Evolutionary conservation across 2,329 filamentous ascomycete species (phyloP), one percentile per base, ranked within the genome.

Genomic region (Bipolaris zeicola): DNA sequence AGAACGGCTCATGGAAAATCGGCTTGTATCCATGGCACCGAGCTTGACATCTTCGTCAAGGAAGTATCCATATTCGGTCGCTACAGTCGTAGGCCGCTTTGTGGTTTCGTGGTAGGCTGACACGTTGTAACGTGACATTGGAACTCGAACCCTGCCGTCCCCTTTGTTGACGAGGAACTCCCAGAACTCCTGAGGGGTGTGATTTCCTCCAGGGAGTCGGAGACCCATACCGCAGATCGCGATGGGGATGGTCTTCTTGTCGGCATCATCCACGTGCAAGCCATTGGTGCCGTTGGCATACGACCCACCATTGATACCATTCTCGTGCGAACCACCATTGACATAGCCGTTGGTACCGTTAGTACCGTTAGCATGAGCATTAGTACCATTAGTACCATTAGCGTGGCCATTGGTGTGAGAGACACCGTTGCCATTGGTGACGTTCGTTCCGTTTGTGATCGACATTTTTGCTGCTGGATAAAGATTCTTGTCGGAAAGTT

Each of bases 151-250:
- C 18, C 43, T 33, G 2, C 31, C 58, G 18, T 53, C 49, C 5
- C 49, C 13, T 11, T 37, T 22, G 20, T 42, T 26, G 2, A 43
- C 6, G 8, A 72, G 61, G 26, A 77, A 57, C 3, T 74, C 60
- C 74, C 74, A 78, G 11, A 76, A 68, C 1, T 68, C 62, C 34
- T 57, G 13, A 2, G 58, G 41, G 5, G 50, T 42, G 14, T 28
- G 24, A 11, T 62, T 42, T 1, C 61, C 61, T 1, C 70, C 65
- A 5, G 63, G 63, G 2, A 72, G 60, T 7, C 70, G 62, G 18
- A 42, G 49, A 3, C 64, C 67, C 57, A 72, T 66, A 5, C 66
- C 66, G n/a, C 60, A 60, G n/a, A 69, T 66, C 10, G 66, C 66
- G 26, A 69, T 57, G 10, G 64, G 65, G 20, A 24, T 33, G 11